Conservation (phyloP, 179 eudicot genomes). For the Beta macrorhiza region DNA sequence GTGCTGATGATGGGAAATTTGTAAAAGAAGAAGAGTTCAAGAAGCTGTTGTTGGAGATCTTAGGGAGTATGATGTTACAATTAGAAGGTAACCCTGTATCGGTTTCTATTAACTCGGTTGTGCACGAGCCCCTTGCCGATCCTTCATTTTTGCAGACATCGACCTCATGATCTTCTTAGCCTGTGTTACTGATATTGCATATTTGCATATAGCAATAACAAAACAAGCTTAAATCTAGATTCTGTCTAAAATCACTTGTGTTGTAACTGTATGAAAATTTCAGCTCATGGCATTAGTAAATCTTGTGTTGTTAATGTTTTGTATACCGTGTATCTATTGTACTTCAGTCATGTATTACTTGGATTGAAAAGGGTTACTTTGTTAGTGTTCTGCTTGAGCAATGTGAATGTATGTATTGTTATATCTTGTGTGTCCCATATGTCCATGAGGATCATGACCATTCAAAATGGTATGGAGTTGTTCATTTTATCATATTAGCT, state of each 20-base stretch:
- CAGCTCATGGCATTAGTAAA: background rate
- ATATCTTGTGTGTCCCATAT: background rate
- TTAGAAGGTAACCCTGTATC: conserved; percentile 74
- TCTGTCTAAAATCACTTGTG: background rate
- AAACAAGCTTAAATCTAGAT: conserved; percentile 1
- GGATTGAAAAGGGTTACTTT: background rate
- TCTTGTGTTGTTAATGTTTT: conserved; percentile 3
- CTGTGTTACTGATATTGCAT: background rate
- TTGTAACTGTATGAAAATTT: conserved; percentile 3
- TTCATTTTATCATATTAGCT: background rate
- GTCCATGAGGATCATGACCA: background rate
- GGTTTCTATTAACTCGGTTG: conserved; percentile 68
- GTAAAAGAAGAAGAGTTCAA: conserved; percentile 89
- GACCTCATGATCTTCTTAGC: conserved; percentile 8
- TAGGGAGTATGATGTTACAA: conserved; percentile 83
- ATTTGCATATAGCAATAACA: conserved; percentile 13
- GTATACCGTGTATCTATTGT: conserved; percentile 11
- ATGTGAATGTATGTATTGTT: background rate
- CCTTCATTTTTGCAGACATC: conserved; percentile 51
- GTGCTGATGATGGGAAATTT: conserved; percentile 55
- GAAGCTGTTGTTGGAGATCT: conserved; percentile 61
- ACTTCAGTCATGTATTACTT: background rate
- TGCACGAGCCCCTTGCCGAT: conserved; percentile 76
- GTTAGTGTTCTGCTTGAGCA: conserved; percentile 11
- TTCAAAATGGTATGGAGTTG: background rate